A percentile compares a stretch with the other conserved stretches of the same genome.
Conservation (phyloP, 257 asterid genomes). For the Petunia secreta region DNA sequence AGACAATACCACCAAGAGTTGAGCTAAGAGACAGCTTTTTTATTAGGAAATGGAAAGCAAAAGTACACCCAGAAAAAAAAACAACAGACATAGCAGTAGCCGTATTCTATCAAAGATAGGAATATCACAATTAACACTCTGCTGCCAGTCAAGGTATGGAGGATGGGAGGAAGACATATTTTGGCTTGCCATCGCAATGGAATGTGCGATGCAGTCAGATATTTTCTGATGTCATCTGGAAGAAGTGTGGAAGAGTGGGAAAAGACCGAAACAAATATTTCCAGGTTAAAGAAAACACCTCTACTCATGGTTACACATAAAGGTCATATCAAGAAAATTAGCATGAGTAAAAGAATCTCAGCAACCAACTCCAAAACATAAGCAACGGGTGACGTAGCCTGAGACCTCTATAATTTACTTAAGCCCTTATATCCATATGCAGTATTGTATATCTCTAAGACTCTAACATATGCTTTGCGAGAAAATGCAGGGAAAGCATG, state of each 20-base stretch:
- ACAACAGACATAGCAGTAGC: neutral
- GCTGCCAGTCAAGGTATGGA: constrained; percentile 12
- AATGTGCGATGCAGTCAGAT: neutral
- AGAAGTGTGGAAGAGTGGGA: neutral
- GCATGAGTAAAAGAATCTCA: neutral
- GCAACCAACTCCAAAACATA: constrained; percentile 16
- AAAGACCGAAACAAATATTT: neutral
- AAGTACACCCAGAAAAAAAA: constrained; percentile 1
- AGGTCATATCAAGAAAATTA: neutral
- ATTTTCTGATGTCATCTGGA: constrained; percentile 20
- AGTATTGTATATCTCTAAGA: constrained; percentile 7
- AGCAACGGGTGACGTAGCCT: neutral
- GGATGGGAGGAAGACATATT: constrained; percentile 9
- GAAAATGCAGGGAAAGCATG: constrained; percentile 1
- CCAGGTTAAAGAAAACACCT: constrained; percentile 17
- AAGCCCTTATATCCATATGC: neutral
- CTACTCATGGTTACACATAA: neutral
- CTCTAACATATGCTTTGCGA: constrained; percentile 4
- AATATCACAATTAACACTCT: constrained; percentile 21
- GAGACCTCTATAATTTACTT: constrained; percentile 4
- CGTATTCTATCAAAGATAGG: neutral
- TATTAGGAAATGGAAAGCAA: constrained; percentile 1
- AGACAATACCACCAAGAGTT: neutral
- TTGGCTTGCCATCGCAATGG: neutral
- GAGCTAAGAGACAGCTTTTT: constrained; percentile 2